Percentiles rank a stretch among this genome's conserved stretches.
These are phyloP conservation scores for Solanum neorickii DNA, from an alignment of 257 asterid genomes.

Conservation along the genomic window DNA sequence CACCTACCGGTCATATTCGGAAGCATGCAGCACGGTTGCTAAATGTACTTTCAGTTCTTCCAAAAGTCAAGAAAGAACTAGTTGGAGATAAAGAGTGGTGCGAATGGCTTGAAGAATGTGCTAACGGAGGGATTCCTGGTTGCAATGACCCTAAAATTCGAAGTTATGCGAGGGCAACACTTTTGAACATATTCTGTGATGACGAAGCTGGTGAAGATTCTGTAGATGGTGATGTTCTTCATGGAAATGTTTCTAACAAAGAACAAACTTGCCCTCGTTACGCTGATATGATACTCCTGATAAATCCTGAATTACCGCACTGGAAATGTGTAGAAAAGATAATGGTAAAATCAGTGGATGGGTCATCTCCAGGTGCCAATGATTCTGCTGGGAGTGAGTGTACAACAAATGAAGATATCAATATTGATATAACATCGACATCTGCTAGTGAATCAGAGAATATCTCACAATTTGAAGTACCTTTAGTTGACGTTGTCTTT, in stretches of 20 bases:
- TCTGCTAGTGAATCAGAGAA: conserved; percentile 45
- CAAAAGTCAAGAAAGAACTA: conserved; percentile 67
- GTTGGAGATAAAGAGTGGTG: conserved; percentile 53
- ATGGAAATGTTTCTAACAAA: conserved; percentile 15
- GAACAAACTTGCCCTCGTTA: conserved; percentile 40
- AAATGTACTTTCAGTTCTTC: conserved; percentile 70
- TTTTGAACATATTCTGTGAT: conserved; percentile 64
- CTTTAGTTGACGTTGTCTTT: conserved; percentile 78
- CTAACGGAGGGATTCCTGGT: conserved; percentile 67
- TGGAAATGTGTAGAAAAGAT: conserved; percentile 63
- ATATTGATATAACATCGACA: conserved; percentile 29
- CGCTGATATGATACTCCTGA: conserved; percentile 73
- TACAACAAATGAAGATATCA: conserved; percentile 12
- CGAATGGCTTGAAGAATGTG: conserved; percentile 94
- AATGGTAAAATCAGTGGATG: conserved; percentile 14
- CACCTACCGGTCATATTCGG: conserved; percentile 91
- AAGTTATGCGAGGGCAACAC: conserved; percentile 90
- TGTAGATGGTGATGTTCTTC: conserved; percentile 25
- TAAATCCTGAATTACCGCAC: conserved; percentile 79
- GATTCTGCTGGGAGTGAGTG: conserved; percentile 29
- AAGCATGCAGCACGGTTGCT: conserved; percentile 94
- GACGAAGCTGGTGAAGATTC: conserved; percentile 26
- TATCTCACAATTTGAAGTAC: conserved; percentile 35
- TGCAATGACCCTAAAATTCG: conserved; percentile 87
- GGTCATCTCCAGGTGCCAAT: conserved; percentile 19